phyloP scores from a whole-genome alignment of 129 eudicot genomes.

The Centrapalus pauciflorus region DNA sequence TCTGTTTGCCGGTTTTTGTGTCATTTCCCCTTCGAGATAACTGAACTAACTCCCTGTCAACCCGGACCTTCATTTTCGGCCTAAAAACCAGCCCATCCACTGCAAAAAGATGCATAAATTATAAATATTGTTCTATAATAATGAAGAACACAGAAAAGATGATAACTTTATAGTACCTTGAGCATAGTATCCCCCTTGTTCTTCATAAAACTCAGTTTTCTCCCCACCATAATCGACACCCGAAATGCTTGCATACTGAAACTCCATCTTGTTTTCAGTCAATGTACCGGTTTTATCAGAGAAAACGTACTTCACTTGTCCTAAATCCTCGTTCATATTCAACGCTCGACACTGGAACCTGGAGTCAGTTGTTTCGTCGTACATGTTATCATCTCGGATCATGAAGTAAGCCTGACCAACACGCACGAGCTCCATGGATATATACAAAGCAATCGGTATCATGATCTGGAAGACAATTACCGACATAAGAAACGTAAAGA shows the following conservation, averaged over 20 bases:
- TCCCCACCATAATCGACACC: slow-evolving; percentile 62
- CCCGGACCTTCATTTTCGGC: slow-evolving; percentile 74
- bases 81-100: slow-evolving; percentile 61
- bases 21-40: slow-evolving; percentile 37
- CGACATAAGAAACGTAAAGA: slow-evolving; percentile 82
- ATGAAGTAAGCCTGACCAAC: slow-evolving; percentile 93
- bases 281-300: slow-evolving; percentile 97
- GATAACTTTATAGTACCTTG: slow-evolving; percentile 46
- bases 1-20: slow-evolving; percentile 38
- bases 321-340: slow-evolving; percentile 91
- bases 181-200: slow-evolving; percentile 43
- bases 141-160: not conserved
- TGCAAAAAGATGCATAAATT: slow-evolving; percentile 18
- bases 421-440: slow-evolving; percentile 96
- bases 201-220: slow-evolving; percentile 38
- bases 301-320: slow-evolving; percentile 83
- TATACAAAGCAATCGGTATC: slow-evolving; percentile 92
- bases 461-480: slow-evolving; percentile 86
- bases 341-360: slow-evolving; percentile 90
- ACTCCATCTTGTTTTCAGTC: slow-evolving; percentile 98
- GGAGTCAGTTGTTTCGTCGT: slow-evolving; percentile 50
- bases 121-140: not conserved
- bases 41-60: slow-evolving; percentile 57
- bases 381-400: slow-evolving; percentile 66
- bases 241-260: slow-evolving; percentile 77